Percentiles rank a stretch among this genome's conserved stretches.
These are phyloP conservation scores for Coelastrella sp. DNA, from an alignment of 139 green algal genomes.

Conservation along the genomic window DNA sequence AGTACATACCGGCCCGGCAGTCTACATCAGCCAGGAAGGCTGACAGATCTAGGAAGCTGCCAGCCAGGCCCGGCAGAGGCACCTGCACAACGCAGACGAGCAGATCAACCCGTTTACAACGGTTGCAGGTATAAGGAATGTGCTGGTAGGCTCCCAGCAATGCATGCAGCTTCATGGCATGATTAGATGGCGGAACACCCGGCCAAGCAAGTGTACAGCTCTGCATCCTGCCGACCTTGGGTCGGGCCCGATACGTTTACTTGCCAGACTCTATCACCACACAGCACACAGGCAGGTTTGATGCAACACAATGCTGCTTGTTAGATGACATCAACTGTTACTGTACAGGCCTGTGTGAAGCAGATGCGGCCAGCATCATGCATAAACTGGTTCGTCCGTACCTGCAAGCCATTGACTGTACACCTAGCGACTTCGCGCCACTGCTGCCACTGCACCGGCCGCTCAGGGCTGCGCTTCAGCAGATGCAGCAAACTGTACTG, in stretches of 20 bases:
- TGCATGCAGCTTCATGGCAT: too few relatives aligned
- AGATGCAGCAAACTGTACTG: constrained; percentile 47
- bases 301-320: neutral
- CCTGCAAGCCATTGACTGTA: neutral
- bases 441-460: constrained; percentile 29
- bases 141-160: too few relatives aligned
- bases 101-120: too few relatives aligned
- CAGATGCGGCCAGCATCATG: too few relatives aligned
- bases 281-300: neutral
- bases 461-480: constrained; percentile 13
- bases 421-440: constrained; percentile 17
- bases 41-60: constrained; percentile 26
- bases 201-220: too few relatives aligned
- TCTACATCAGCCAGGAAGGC: constrained; percentile 48
- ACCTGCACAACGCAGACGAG: neutral
- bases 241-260: too few relatives aligned
- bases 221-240: too few relatives aligned
- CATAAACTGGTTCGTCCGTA: neutral
- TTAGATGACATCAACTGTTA: too few relatives aligned
- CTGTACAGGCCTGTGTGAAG: too few relatives aligned
- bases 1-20: constrained; percentile 28
- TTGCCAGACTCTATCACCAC: neutral
- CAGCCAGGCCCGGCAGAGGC: constrained; percentile 33
- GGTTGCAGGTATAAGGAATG: too few relatives aligned
- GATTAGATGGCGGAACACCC: too few relatives aligned